Percentiles rank a stretch among this genome's conserved stretches.
These are phyloP conservation scores for Isochrysis galbana DNA, from an alignment of 78 protist genomes.

Conservation along the genomic window DNA sequence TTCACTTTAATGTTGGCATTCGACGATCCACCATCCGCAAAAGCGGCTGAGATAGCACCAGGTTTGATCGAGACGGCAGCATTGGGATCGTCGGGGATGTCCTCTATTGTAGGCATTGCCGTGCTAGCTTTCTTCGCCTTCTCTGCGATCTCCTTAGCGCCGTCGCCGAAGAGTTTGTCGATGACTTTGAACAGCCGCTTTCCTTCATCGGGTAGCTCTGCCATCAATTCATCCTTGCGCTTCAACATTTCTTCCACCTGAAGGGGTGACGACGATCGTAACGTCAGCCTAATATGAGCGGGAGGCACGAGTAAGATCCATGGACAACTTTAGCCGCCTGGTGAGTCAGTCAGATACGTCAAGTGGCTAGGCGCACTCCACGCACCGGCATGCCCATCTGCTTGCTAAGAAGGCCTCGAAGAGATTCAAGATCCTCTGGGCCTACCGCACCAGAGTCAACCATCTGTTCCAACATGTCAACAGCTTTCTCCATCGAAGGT, in stretches of 20 bases:
- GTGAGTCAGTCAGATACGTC: no score
- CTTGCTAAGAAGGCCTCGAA: not conserved
- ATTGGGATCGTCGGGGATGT: not conserved
- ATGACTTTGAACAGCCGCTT: not conserved
- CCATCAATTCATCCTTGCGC: not conserved
- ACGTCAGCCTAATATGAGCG: no score
- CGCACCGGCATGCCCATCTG: conserved; percentile 12
- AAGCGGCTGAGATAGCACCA: not conserved
- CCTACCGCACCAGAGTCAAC: not conserved
- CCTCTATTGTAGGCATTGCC: not conserved
- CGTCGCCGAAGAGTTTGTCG: not conserved
- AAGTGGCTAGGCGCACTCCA: no score
- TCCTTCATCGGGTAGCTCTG: not conserved
- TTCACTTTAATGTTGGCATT: not conserved
- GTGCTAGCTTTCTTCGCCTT: not conserved
- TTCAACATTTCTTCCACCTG: not conserved
- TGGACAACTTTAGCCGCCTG: no score
- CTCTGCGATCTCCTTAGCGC: not conserved
- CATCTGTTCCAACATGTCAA: not conserved
- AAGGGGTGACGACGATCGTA: no score
- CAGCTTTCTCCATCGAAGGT: not conserved
- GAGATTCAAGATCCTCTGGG: not conserved
- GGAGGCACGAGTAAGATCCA: no score
- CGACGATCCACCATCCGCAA: not conserved
- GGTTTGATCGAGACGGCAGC: not conserved